Conservation (phyloP, 2,329 filamentous ascomycete genomes). For the Coniochaeta sp. region DNA sequence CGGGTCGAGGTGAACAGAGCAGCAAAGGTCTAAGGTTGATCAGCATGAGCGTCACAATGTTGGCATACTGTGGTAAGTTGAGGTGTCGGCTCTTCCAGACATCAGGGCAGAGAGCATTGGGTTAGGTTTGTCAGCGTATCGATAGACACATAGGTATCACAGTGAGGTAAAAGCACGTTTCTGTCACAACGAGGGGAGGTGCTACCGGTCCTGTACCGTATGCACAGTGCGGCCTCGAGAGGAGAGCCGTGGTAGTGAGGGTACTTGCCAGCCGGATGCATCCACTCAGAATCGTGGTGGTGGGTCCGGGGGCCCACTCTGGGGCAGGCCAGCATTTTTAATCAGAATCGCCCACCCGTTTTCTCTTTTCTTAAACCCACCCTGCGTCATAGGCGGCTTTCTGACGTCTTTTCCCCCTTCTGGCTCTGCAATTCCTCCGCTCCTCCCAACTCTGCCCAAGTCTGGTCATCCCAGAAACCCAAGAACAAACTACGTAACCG, state of each 20-base stretch:
- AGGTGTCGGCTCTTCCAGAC: too few relatives aligned
- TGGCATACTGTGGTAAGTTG: too few relatives aligned
- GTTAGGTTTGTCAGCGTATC: too few relatives aligned
- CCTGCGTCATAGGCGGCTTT: slow-evolving; percentile 5
- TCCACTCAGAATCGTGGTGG: neutral
- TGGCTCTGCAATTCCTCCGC: slow-evolving; percentile 1
- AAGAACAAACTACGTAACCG: slow-evolving; percentile 1
- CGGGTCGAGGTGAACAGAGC: too few relatives aligned
- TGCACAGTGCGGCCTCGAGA: neutral
- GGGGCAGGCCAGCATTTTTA: slow-evolving; percentile 2
- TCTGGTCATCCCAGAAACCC: neutral
- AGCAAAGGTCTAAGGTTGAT: too few relatives aligned
- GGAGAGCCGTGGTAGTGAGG: neutral
- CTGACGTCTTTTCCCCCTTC: slow-evolving; percentile 5
- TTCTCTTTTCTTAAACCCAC: slow-evolving; percentile 2
- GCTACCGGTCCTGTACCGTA: neutral
- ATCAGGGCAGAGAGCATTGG: too few relatives aligned
- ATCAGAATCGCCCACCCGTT: slow-evolving; percentile 2
- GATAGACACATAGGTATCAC: neutral
- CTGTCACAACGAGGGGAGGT: neutral
- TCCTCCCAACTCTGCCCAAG: neutral
- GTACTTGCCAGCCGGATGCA: neutral
- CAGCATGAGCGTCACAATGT: too few relatives aligned
- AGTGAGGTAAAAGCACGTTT: neutral
- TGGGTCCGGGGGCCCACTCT: neutral